These are phyloP conservation scores for Cercophora sp. DNA, from an alignment of 495 filamentous ascomycete genomes.

Conservation along the genomic window DNA sequence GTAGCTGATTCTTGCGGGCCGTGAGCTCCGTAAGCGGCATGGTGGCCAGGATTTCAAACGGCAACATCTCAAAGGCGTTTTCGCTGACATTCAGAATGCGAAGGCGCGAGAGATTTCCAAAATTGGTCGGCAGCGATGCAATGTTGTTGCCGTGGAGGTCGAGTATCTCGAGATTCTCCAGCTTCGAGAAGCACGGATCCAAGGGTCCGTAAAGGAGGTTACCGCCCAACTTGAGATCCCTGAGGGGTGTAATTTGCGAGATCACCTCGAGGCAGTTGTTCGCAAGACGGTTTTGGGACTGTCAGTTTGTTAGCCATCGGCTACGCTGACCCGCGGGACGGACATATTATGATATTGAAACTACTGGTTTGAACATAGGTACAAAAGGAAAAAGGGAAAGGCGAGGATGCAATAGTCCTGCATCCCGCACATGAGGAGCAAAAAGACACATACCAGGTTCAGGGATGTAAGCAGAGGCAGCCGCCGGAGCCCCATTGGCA, in stretches of 20 bases:
- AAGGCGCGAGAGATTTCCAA: constrained; percentile 61
- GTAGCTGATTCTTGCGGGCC: constrained; percentile 74
- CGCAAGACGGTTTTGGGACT: constrained; percentile 76
- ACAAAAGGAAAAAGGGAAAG: no score
- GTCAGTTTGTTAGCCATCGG: constrained; percentile 14
- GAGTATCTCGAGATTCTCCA: constrained; percentile 69
- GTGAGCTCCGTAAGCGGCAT: constrained; percentile 71
- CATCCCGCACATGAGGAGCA: no score
- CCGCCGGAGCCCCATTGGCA: constrained; percentile 73
- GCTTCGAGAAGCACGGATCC: constrained; percentile 49
- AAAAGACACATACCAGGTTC: constrained; percentile 63
- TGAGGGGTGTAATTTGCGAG: constrained; percentile 61
- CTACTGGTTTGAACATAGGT: no score
- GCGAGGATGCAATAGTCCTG: no score
- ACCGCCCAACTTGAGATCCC: constrained; percentile 76
- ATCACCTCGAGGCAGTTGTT: constrained; percentile 70
- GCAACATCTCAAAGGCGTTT: constrained; percentile 67
- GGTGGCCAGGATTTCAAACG: constrained; percentile 60
- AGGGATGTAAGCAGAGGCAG: constrained; percentile 70
- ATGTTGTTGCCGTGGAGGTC: constrained; percentile 81
- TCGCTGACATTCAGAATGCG: constrained; percentile 71
- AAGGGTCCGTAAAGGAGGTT: constrained; percentile 70
- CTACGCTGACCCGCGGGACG: neutral
- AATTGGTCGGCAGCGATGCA: constrained; percentile 64
- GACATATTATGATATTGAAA: neutral